Evolutionary conservation across 2,329 filamentous ascomycete species (phyloP), one percentile per base, ranked within the genome.

Genomic region (Ophiocordyceps camponoti-rufipedis): DNA sequence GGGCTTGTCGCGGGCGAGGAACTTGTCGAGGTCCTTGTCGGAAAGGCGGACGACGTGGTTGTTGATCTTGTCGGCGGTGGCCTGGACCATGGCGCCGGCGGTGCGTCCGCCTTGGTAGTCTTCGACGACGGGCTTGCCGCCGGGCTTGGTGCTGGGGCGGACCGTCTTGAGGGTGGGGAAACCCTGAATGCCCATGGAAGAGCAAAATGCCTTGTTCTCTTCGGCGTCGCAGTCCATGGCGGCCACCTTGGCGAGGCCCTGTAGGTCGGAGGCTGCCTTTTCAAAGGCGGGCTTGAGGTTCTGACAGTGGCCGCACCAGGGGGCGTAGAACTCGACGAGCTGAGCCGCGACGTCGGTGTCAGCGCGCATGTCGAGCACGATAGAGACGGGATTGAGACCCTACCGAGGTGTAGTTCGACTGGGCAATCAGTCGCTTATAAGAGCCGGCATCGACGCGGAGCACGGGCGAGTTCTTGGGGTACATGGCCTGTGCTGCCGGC

Each of bases 151-250:
- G 51, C 82, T 78, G 0, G 91, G 91, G 19, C 78, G 80, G 45
- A 96, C 78, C 43, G 94, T 89, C 72, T 98, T 98, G 51, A 98
- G 71, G 0, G 91, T 96, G 1, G 91, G 91, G 66, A 95, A 98
- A 48, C 91, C 91, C 65, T 94, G 73, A 6, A 98, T 76, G 46
- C 87, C 89, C 75, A 95, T 84, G 53, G 71, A 66, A 42, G 81
- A 78, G 62, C 91, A 98, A 53, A 95, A 75, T 2, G 72, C 70
- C 69, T 96, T 96, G 72, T 96, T 98, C 51, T 71, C 66, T 45
- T 95, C 89, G 31, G 94, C 87, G 57, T 98, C 89, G 63, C 91
- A 98, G 64, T 98, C 84, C 51, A 98, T 71, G 46, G 93, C 91
- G 43, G 86, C 91, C 40, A 98, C 89, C 56, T 94, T 93, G 55